Evolutionary conservation across 208 protist genomes (phyloP).

Genomic region (Leishmania guyanensis): DNA sequence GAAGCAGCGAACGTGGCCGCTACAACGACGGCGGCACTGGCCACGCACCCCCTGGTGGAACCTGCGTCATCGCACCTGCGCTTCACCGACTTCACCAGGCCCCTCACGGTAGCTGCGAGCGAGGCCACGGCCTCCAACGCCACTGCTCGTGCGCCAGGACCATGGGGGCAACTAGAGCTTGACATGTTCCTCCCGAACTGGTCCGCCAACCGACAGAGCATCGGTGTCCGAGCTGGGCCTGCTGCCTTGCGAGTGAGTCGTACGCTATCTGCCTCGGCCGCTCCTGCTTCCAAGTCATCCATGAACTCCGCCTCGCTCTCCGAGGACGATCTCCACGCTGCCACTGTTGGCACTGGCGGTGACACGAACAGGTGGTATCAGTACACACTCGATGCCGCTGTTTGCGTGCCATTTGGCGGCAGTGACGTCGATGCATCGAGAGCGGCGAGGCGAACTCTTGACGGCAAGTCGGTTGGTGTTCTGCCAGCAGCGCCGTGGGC

Average conservation of each 20-base stretch:
- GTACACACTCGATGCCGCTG: conserved; percentile 28
- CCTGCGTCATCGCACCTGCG: conserved; percentile 18
- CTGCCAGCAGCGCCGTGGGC: conserved; percentile 34
- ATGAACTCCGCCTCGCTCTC: conserved; percentile 28
- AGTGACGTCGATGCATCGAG: not conserved
- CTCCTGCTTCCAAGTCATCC: conserved; percentile 10
- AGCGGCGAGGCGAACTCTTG: conserved; percentile 11
- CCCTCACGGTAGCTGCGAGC: conserved; percentile 1
- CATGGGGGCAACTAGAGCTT: conserved; percentile 28
- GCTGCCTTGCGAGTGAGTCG: conserved; percentile 25
- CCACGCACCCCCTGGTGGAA: conserved; percentile 2
- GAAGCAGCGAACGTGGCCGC: not conserved
- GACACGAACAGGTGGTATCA: conserved; percentile 10
- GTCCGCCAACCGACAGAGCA: conserved; percentile 26
- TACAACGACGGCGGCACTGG: not conserved
- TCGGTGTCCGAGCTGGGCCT: conserved; percentile 24
- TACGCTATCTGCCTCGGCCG: conserved; percentile 3
- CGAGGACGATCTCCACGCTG: conserved; percentile 23
- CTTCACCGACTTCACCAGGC: conserved; percentile 25
- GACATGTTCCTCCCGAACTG: conserved; percentile 26
- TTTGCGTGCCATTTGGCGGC: conserved; percentile 22
- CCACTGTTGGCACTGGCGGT: not conserved
- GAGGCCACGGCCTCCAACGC: not conserved
- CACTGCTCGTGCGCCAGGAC: not conserved
- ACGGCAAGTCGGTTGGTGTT: conserved; percentile 12